Conservation (phyloP, 2,329 filamentous ascomycete genomes). For the Monosporascus sp. region DNA sequence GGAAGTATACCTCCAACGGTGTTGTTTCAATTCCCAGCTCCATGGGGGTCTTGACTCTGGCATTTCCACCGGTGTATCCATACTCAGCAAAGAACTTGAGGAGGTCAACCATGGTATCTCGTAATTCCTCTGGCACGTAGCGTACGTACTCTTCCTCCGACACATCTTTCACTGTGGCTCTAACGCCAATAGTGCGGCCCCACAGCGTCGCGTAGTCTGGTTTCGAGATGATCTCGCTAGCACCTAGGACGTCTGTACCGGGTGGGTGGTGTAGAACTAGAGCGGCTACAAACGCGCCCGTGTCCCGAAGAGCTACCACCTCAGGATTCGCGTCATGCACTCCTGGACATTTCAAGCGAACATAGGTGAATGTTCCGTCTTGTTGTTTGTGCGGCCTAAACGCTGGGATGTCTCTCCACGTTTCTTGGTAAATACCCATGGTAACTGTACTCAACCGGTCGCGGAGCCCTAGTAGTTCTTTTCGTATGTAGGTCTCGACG, state of each 20-base stretch:
- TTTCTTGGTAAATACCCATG: constrained; percentile 10
- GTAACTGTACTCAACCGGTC: constrained; percentile 7
- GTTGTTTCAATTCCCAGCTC: constrained; percentile 9
- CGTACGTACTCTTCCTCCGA: constrained; percentile 6
- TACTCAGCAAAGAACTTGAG: constrained; percentile 10
- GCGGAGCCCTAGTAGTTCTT: constrained; percentile 5
- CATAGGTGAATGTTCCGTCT: constrained; percentile 6
- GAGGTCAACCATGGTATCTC: constrained; percentile 3
- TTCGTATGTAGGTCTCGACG: constrained; percentile 1
- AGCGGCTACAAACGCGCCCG: constrained; percentile 13
- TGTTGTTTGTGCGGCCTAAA: constrained; percentile 6
- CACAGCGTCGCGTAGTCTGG: constrained; percentile 8
- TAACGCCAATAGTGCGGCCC: constrained; percentile 6
- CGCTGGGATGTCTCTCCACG: constrained; percentile 7
- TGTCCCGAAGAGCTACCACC: constrained; percentile 9
- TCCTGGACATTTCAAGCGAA: background rate
- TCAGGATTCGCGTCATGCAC: constrained; percentile 1
- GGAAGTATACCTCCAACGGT: constrained; percentile 9
- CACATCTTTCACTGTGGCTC: constrained; percentile 4
- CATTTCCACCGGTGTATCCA: constrained; percentile 10
- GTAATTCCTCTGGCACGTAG: constrained; percentile 2
- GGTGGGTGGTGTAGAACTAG: constrained; percentile 6
- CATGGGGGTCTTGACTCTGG: constrained; percentile 1
- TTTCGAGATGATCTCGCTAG: constrained; percentile 6
- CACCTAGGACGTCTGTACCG: constrained; percentile 7